Percentiles rank a stretch among this genome's conserved stretches.
Conservation (phyloP, 2,329 filamentous ascomycete genomes). For the Cryphonectria japonica region DNA sequence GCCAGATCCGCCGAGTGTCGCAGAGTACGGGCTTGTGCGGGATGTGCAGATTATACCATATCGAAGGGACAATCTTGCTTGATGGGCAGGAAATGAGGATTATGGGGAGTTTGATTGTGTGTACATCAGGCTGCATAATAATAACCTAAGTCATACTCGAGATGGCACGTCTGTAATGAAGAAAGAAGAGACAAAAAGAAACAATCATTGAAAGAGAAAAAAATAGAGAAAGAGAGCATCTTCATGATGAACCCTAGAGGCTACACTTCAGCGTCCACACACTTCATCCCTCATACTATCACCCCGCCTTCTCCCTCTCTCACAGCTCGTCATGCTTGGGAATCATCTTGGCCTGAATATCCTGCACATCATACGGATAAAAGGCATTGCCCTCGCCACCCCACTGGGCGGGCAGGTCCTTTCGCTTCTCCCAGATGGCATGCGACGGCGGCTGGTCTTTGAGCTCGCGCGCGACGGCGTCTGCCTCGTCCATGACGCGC, state of each 20-base stretch:
- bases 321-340: slow-evolving; percentile 26
- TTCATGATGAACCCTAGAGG: neutral
- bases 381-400: slow-evolving; percentile 24
- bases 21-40: slow-evolving; percentile 9
- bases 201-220: no score
- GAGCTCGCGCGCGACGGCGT: slow-evolving; percentile 21
- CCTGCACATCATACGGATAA: slow-evolving; percentile 24
- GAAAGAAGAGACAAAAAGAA: neutral
- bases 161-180: no score
- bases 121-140: neutral
- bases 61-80: neutral
- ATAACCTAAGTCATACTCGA: no score
- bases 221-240: neutral
- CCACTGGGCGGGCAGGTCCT: slow-evolving; percentile 25
- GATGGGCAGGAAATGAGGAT: neutral
- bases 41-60: slow-evolving; percentile 1
- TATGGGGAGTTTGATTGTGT: neutral
- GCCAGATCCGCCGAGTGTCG: neutral
- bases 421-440: slow-evolving; percentile 28
- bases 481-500: slow-evolving; percentile 28
- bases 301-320: neutral
- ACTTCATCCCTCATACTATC: neutral
- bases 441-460: slow-evolving; percentile 19
- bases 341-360: slow-evolving; percentile 22
- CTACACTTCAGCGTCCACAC: neutral